These are phyloP conservation scores for Talaromyces wortmannii DNA, from an alignment of 495 filamentous ascomycete species.

Conservation along the genomic window DNA sequence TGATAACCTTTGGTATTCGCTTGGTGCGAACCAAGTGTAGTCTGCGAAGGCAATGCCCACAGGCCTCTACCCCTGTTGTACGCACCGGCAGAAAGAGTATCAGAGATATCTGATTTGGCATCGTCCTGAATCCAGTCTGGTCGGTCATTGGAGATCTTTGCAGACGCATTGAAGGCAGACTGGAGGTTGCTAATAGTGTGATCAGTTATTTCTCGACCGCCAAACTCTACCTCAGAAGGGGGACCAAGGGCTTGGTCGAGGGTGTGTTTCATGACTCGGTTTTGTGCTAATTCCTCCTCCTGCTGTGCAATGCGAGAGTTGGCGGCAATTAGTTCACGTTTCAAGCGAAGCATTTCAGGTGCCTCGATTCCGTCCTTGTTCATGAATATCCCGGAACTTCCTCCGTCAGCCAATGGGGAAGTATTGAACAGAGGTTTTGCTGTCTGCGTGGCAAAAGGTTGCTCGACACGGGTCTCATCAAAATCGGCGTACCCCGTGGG, in stretches of 20 bases:
- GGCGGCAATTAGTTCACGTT: slow-evolving; percentile 69
- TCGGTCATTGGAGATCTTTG: slow-evolving; percentile 42
- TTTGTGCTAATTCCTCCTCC: slow-evolving; percentile 77
- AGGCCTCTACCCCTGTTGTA: slow-evolving; percentile 56
- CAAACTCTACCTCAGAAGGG: slow-evolving; percentile 49
- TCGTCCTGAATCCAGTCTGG: slow-evolving; percentile 68
- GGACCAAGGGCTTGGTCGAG: slow-evolving; percentile 65
- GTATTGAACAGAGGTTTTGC: slow-evolving; percentile 12
- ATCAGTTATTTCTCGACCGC: slow-evolving; percentile 41
- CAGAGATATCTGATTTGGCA: slow-evolving; percentile 54
- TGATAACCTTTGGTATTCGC: slow-evolving; percentile 18
- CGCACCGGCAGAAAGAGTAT: slow-evolving; percentile 50
- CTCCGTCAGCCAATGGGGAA: too few relatives aligned
- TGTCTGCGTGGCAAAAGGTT: slow-evolving; percentile 1
- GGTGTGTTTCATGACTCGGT: slow-evolving; percentile 67
- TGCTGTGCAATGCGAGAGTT: slow-evolving; percentile 74
- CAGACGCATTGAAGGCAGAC: slow-evolving; percentile 43
- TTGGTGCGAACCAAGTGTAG: slow-evolving; percentile 17
- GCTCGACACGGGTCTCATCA: background rate
- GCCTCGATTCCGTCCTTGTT: slow-evolving; percentile 14
- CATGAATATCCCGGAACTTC: background rate
- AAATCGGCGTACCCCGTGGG: background rate
- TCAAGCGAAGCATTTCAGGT: slow-evolving; percentile 50
- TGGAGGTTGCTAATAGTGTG: slow-evolving; percentile 48
- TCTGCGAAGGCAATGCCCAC: slow-evolving; percentile 44